Evolutionary conservation across 352 stramenopile species (phyloP).

Genomic region (Pseudoperonospora humuli): DNA sequence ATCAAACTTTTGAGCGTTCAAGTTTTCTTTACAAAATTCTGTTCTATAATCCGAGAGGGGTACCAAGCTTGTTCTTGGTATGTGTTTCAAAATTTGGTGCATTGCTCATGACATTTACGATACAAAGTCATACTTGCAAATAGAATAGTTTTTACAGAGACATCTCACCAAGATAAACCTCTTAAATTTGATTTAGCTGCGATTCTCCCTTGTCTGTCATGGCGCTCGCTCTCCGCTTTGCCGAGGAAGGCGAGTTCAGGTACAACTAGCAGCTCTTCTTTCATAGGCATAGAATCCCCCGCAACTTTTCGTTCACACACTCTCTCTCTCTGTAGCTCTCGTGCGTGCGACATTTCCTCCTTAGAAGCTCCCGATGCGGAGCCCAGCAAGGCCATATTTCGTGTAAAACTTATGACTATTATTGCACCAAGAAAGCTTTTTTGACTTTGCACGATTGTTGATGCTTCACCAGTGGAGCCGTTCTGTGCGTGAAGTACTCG

Average conservation of each 20-base stretch:
- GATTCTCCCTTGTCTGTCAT: too few relatives aligned
- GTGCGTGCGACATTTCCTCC: constrained; percentile 28
- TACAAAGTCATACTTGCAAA: too few relatives aligned
- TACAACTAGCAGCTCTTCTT: too few relatives aligned
- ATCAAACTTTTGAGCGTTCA: too few relatives aligned
- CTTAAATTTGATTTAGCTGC: too few relatives aligned
- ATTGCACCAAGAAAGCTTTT: background rate
- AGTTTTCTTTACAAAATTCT: too few relatives aligned
- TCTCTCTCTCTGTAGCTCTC: constrained; percentile 30
- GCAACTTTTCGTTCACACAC: background rate
- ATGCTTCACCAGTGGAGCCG: constrained; percentile 40
- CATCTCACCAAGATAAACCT: too few relatives aligned
- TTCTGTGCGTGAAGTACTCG: constrained; percentile 19
- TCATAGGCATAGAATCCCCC: background rate
- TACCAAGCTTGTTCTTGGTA: too few relatives aligned
- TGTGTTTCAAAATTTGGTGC: too few relatives aligned
- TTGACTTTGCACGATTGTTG: background rate
- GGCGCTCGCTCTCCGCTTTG: constrained; percentile 34
- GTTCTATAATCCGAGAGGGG: too few relatives aligned
- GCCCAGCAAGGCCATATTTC: constrained; percentile 41
- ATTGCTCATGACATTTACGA: too few relatives aligned
- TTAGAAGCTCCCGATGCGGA: constrained; percentile 12
- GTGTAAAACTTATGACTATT: constrained; percentile 26
- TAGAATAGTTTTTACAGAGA: too few relatives aligned
- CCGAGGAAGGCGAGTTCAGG: constrained; percentile 50